Evolutionary conservation across 768 basidiomycete genomes (phyloP).

Genomic region (Multifurca ochricompacta): DNA sequence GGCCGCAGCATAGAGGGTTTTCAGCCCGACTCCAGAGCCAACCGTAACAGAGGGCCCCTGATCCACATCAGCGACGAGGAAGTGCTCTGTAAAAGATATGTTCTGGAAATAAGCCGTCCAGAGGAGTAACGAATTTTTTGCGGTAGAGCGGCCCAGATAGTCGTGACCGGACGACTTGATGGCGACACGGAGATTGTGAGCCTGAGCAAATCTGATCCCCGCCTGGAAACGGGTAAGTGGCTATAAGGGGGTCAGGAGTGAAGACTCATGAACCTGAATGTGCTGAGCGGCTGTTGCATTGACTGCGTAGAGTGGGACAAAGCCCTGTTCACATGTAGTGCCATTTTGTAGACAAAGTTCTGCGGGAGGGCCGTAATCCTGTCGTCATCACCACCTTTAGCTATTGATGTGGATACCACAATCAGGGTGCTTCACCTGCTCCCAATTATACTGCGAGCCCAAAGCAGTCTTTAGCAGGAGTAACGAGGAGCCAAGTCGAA

Average conservation of each 20-base stretch:
- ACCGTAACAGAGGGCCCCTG: conserved; percentile 25
- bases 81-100: conserved; percentile 26
- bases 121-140: conserved; percentile 33
- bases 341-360: conserved; percentile 14
- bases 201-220: conserved; percentile 27
- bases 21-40: conserved; percentile 22
- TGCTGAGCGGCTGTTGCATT: conserved; percentile 13
- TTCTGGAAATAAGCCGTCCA: conserved; percentile 35
- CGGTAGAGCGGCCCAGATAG: conserved; percentile 38
- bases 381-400: neutral
- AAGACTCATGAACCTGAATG: conserved; percentile 10
- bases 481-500: neutral
- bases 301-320: conserved; percentile 17
- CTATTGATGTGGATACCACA: neutral
- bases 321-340: conserved; percentile 14
- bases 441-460: conserved; percentile 16
- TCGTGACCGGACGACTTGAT: conserved; percentile 35
- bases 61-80: conserved; percentile 17
- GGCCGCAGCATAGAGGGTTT: conserved; percentile 14
- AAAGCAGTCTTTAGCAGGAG: neutral
- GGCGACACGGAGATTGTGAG: conserved; percentile 27
- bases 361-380: conserved; percentile 10
- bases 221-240: conserved; percentile 18
- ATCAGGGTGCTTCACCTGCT: conserved; percentile 3
- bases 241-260: neutral